Evolutionary conservation across 306 rosid species (phyloP).

Genomic region (Quercus wislizeni): DNA sequence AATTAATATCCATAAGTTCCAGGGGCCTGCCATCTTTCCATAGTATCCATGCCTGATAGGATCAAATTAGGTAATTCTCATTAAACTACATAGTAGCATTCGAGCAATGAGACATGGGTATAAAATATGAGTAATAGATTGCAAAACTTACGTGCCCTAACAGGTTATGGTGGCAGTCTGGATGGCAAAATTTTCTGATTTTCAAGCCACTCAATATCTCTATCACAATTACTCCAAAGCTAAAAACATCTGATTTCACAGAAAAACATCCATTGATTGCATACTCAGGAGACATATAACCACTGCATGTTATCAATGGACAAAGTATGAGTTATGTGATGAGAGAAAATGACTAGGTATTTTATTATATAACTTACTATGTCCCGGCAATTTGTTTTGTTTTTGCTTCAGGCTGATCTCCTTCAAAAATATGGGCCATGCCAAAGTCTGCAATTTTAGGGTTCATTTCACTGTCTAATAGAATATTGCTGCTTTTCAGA

Average conservation of each 20-base stretch:
- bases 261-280: constrained; percentile 30
- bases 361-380: constrained; percentile 15
- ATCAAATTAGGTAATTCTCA: too few relatives aligned
- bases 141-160: constrained; percentile 25
- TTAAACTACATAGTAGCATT: too few relatives aligned
- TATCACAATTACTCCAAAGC: constrained; percentile 49
- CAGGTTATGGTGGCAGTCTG: constrained; percentile 24
- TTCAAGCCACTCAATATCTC: constrained; percentile 49
- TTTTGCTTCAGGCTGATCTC: constrained; percentile 20
- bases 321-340: too few relatives aligned
- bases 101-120: too few relatives aligned
- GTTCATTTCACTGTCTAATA: constrained; percentile 36
- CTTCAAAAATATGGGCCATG: constrained; percentile 37
- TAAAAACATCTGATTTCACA: constrained; percentile 40
- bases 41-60: constrained; percentile 20
- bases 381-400: constrained; percentile 46
- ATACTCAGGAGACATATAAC: constrained; percentile 43
- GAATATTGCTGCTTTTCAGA: constrained; percentile 16
- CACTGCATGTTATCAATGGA: constrained; percentile 15
- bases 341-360: too few relatives aligned
- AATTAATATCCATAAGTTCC: constrained; percentile 18
- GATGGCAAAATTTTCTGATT: constrained; percentile 27
- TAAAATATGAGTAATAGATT: neutral
- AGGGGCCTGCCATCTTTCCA: constrained; percentile 19
- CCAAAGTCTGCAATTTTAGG: constrained; percentile 56